A percentile compares a stretch with the other conserved stretches of the same genome.
Evolutionary conservation across 371 early-diverging fungal species (phyloP).

Genomic region (Capillidium heterosporum): DNA sequence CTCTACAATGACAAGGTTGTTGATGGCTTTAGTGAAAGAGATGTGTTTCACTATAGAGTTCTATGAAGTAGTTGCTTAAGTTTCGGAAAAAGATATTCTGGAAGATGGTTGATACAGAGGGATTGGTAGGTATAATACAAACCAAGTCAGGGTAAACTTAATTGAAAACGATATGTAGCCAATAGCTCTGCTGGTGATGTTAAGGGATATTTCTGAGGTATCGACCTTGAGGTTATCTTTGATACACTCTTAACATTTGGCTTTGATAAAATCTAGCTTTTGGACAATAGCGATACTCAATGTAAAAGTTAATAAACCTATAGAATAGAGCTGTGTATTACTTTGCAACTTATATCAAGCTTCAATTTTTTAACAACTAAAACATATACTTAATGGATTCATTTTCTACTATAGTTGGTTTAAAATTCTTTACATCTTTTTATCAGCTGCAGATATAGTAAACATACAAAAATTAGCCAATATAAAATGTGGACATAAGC

Average conservation of each 20-base stretch:
- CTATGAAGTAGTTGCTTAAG: conserved; percentile 71
- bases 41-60: conserved; percentile 99
- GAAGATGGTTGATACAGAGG: conserved; percentile 72
- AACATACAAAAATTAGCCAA: too few relatives aligned
- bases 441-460: too few relatives aligned
- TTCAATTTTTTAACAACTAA: conserved; percentile 94
- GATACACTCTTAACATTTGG: conserved; percentile 66
- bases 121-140: conserved; percentile 82
- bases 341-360: conserved; percentile 86
- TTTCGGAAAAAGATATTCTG: conserved; percentile 57
- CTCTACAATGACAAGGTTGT: conserved; percentile 72
- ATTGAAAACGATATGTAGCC: conserved; percentile 89
- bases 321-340: conserved; percentile 7
- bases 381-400: conserved; percentile 73
- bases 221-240: conserved; percentile 52
- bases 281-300: conserved; percentile 48
- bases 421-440: too few relatives aligned
- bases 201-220: conserved; percentile 70
- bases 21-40: conserved; percentile 77
- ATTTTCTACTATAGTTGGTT: too few relatives aligned
- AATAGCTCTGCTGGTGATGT: conserved; percentile 61
- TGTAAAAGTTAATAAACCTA: neutral
- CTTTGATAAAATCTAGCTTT: conserved; percentile 69
- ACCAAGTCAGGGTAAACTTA: conserved; percentile 95
- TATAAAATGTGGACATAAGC: too few relatives aligned